Conservation (phyloP, 177 flowering plant genomes). For the Tripterygium wilfordii region DNA sequence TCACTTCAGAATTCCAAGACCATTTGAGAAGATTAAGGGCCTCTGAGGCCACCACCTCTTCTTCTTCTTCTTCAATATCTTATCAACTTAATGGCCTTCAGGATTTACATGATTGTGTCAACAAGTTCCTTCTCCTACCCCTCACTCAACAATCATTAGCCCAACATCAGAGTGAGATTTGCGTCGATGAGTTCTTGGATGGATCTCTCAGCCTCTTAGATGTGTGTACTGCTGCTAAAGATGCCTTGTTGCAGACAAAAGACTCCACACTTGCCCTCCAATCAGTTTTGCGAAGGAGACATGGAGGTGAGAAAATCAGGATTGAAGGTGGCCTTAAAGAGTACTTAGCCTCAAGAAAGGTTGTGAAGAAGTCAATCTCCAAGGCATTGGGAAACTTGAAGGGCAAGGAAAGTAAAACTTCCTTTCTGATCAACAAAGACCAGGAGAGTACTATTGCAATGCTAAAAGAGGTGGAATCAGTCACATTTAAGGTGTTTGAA, state of each 20-base stretch:
- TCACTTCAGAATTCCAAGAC: conserved; percentile 11
- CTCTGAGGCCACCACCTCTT: conserved; percentile 18
- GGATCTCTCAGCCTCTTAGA: conserved; percentile 38
- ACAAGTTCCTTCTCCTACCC: conserved; percentile 24
- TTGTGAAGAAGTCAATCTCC: conserved; percentile 24
- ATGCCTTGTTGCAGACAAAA: conserved; percentile 25
- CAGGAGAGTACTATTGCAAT: conserved; percentile 12
- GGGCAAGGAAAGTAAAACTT: conserved; percentile 8
- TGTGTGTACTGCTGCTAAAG: conserved; percentile 21
- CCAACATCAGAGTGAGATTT: conserved; percentile 5
- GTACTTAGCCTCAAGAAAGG: conserved; percentile 30
- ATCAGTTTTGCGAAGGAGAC: conserved; percentile 31
- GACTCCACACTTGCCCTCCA: conserved; percentile 21
- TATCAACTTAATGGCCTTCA: conserved; percentile 14
- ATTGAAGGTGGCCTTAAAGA: conserved; percentile 8
- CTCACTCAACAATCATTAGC: conserved; percentile 17
- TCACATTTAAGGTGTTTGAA: conserved; percentile 18
- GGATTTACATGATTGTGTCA: conserved; percentile 23
- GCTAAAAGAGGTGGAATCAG: conserved; percentile 25
- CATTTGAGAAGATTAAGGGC: conserved; percentile 14
- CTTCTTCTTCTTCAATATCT: conserved; percentile 18
- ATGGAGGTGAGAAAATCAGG: conserved; percentile 13
- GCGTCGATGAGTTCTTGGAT: conserved; percentile 20
- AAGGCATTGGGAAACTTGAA: conserved; percentile 21
- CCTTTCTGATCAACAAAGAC: conserved; percentile 13